A percentile compares a stretch with the other conserved stretches of the same genome.
phyloP scores from a whole-genome alignment of 176 grass and related monocot genomes.

The Carex kokanica region DNA sequence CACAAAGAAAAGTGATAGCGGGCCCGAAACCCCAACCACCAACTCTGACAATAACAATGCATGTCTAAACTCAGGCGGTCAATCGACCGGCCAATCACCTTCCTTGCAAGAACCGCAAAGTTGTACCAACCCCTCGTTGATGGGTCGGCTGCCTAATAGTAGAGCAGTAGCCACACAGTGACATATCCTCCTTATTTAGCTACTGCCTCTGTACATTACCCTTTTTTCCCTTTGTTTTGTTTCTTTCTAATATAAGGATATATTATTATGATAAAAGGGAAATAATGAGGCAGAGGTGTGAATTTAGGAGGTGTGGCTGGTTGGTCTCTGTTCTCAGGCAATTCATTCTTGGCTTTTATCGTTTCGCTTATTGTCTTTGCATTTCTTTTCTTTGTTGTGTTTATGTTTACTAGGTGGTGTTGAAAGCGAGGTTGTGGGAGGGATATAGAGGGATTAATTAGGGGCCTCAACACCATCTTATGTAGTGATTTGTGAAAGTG shows the following conservation, averaged over 20 bases:
- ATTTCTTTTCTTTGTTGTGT: not conserved
- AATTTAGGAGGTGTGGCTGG: conserved; percentile 26
- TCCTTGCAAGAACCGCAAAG: not conserved
- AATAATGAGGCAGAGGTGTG: conserved; percentile 18
- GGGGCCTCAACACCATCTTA: not conserved
- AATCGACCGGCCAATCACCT: not conserved
- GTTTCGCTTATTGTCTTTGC: conserved; percentile 20
- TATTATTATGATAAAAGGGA: conserved; percentile 15
- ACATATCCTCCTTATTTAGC: conserved; percentile 2
- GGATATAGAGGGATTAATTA: not conserved
- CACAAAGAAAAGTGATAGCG: conserved; percentile 56
- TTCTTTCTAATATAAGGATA: conserved; percentile 33
- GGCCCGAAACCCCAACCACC: conserved; percentile 26
- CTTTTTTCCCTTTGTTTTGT: not conserved
- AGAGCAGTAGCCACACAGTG: conserved; percentile 25
- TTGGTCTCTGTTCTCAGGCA: conserved; percentile 65
- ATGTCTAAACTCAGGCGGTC: not conserved
- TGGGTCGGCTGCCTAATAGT: conserved; percentile 25
- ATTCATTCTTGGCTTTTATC: conserved; percentile 96
- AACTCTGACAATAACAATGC: conserved; percentile 2
- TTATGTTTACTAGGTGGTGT: conserved; percentile 11
- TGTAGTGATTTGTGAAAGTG: conserved; percentile 22
- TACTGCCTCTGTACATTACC: conserved; percentile 14
- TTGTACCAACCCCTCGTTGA: conserved; percentile 9
- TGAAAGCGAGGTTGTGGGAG: not conserved